Conservation (phyloP, 2,329 filamentous ascomycete species). For the Neofusicoccum laricinum region DNA sequence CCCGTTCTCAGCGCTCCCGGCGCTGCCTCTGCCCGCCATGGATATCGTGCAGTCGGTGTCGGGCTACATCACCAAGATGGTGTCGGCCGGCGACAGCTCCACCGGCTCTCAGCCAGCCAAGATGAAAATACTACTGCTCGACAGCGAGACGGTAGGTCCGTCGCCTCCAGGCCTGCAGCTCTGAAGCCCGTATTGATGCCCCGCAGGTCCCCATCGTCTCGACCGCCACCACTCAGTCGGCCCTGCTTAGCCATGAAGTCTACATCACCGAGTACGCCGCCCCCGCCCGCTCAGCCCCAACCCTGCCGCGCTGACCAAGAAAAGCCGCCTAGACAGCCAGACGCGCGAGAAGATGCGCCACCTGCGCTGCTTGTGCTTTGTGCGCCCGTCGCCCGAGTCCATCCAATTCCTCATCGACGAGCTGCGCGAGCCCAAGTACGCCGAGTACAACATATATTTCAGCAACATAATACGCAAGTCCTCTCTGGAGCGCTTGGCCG, state of each 20-base stretch:
- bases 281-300: slow-evolving; percentile 16
- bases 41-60: slow-evolving; percentile 90
- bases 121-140: slow-evolving; percentile 97
- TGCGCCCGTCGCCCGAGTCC: slow-evolving; percentile 87
- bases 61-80: slow-evolving; percentile 95
- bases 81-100: slow-evolving; percentile 74
- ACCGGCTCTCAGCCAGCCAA: slow-evolving; percentile 71
- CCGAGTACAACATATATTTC: slow-evolving; percentile 93
- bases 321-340: slow-evolving; percentile 76
- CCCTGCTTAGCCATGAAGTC: slow-evolving; percentile 91
- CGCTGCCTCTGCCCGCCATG: slow-evolving; percentile 56
- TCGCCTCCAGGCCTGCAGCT: slow-evolving; percentile 31
- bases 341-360: slow-evolving; percentile 97
- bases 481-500: slow-evolving; percentile 85
- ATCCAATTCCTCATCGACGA: slow-evolving; percentile 95
- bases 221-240: slow-evolving; percentile 91
- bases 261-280: slow-evolving; percentile 77
- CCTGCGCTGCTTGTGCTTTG: slow-evolving; percentile 86
- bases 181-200: neutral
- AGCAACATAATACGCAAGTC: slow-evolving; percentile 98
- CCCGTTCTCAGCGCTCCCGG: neutral
- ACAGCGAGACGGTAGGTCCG: slow-evolving; percentile 77
- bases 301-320: slow-evolving; percentile 24
- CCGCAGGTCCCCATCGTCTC: slow-evolving; percentile 79
- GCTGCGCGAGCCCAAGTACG: slow-evolving; percentile 91